phyloP scores from a whole-genome alignment of 345 rosid species.

The Jatropha curcas region DNA sequence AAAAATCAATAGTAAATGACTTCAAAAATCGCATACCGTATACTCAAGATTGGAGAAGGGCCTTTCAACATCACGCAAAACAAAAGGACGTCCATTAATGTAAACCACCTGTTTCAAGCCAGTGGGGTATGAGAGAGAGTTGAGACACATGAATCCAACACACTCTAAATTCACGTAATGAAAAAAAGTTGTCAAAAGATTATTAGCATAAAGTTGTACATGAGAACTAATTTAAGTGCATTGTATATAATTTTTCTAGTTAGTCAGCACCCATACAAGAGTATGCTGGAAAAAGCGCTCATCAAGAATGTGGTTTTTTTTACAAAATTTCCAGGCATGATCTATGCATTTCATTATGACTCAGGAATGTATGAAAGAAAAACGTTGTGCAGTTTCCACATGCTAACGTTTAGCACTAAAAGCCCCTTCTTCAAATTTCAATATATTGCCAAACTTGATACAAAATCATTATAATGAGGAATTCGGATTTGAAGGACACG shows the following conservation, averaged over 20 bases:
- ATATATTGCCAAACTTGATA: not conserved
- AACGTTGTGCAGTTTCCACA: not conserved
- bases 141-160: slow-evolving; percentile 7
- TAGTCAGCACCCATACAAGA: not conserved
- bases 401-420: not conserved
- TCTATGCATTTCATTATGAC: not conserved
- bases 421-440: not conserved
- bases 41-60: slow-evolving; percentile 98
- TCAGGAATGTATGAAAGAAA: not conserved
- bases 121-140: not conserved
- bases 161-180: not conserved
- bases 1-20: slow-evolving; percentile 11
- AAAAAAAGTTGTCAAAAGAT: not conserved
- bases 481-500: not conserved
- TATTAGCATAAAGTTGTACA: not conserved
- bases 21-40: slow-evolving; percentile 54
- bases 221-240: not conserved
- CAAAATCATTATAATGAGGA: too few relatives aligned
- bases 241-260: not conserved
- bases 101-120: slow-evolving; percentile 69
- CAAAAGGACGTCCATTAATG: slow-evolving; percentile 94
- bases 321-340: not conserved
- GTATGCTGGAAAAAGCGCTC: not conserved
- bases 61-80: slow-evolving; percentile 91
- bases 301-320: not conserved